phyloP scores from a whole-genome alignment of 352 stramenopile species.

The Globisporangium orthogonon region DNA sequence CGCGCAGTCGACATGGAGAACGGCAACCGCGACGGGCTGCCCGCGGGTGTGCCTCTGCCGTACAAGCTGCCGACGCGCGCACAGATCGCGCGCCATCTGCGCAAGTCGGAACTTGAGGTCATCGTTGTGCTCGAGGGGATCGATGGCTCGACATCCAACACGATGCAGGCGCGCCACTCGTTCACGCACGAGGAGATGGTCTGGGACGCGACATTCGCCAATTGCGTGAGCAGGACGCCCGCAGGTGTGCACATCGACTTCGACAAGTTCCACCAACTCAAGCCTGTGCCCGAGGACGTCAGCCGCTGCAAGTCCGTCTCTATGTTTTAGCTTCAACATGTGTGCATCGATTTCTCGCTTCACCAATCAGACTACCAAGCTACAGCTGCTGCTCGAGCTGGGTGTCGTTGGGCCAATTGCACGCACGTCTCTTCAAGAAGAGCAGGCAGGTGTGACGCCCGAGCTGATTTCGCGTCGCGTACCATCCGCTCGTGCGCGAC shows the following conservation, averaged over 20 bases:
- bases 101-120: conserved; percentile 66
- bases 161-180: conserved; percentile 80
- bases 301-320: conserved; percentile 15
- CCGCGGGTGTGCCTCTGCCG: conserved; percentile 7
- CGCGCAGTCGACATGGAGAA: conserved; percentile 79
- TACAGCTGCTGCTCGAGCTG: too few relatives aligned
- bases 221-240: conserved; percentile 54
- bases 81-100: conserved; percentile 70
- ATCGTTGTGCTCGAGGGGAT: conserved; percentile 80
- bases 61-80: conserved; percentile 60
- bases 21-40: conserved; percentile 64
- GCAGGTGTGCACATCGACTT: conserved; percentile 72
- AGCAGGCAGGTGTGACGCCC: too few relatives aligned
- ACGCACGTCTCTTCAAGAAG: too few relatives aligned
- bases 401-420: too few relatives aligned
- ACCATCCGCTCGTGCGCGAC: too few relatives aligned
- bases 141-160: conserved; percentile 82
- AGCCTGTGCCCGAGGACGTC: conserved; percentile 53
- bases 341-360: too few relatives aligned
- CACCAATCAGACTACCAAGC: too few relatives aligned
- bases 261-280: conserved; percentile 73
- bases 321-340: conserved; percentile 8
- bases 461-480: too few relatives aligned
- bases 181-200: conserved; percentile 79
- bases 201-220: conserved; percentile 75